Evolutionary conservation across 768 basidiomycete genomes (phyloP).

Genomic region (Mrakia gelida): DNA sequence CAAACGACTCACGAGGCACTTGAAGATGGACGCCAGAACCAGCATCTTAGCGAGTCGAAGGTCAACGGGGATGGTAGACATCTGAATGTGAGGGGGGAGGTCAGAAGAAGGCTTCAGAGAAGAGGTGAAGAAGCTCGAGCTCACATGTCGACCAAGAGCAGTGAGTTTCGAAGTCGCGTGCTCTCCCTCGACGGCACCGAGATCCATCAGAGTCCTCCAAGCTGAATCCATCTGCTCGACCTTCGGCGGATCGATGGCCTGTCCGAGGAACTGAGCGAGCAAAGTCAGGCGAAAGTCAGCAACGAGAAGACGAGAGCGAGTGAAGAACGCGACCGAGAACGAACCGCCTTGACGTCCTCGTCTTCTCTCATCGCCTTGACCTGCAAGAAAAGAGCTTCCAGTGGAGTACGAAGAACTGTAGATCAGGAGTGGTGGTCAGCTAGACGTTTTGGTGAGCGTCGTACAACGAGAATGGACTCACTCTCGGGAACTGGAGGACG

Average conservation of each 20-base stretch:
- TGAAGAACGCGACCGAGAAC: neutral
- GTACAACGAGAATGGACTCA: neutral
- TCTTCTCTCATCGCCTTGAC: constrained; percentile 74
- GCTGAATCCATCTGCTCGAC: constrained; percentile 70
- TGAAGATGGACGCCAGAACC: constrained; percentile 74
- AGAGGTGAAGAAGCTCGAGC: too few species aligned
- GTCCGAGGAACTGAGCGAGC: constrained; percentile 52
- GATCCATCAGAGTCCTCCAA: constrained; percentile 63
- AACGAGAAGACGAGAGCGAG: neutral
- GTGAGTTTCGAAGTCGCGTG: constrained; percentile 56
- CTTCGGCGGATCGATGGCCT: constrained; percentile 80
- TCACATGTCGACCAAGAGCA: constrained; percentile 58
- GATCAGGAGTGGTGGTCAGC: neutral
- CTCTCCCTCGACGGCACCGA: constrained; percentile 67
- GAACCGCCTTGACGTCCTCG: constrained; percentile 66
- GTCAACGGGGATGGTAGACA: constrained; percentile 62
- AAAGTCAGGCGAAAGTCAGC: too few species aligned
- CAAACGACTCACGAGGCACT: constrained; percentile 62
- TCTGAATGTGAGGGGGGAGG: constrained; percentile 47
- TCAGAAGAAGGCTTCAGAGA: too few species aligned
- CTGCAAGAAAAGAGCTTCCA: constrained; percentile 74
- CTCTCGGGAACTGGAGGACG: constrained; percentile 64
- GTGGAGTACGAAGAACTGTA: constrained; percentile 64
- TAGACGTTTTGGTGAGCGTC: neutral
- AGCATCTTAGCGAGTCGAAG: constrained; percentile 89